Base-by-base conservation (phyloP, 345 rosid genomes). In the Eucalyptus marginata region DNA sequence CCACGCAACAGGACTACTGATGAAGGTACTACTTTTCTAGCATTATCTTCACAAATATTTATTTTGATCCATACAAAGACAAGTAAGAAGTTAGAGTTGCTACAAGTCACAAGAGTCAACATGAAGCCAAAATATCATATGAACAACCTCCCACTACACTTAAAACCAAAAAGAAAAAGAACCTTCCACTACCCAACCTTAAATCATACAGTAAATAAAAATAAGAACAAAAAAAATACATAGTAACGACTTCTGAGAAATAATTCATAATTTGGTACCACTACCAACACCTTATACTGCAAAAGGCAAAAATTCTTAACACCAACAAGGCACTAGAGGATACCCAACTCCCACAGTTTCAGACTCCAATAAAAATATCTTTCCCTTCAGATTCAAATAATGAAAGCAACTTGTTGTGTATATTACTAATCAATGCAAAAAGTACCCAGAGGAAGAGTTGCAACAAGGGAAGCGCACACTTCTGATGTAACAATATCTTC, bases 391-490 rank as follows among this genome's bases (percentile, higher is more conserved):
- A 22, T 56, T 56, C 62, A 50, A 33, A 24, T 46, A 50, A 49
- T 20, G 18, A 83, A 83, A 83, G 86, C 29, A 56, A 50, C 51
- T 25, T 36, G 3, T 83, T 18, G 49, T 12, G 14, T 33, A 54
- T 43, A 44, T 9, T 4, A 33, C n/a, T 56, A 51, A 91, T 24
- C 51, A 76, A 92, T 52, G 62, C 87, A 87, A 52, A 52, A 64
- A 36, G 90, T 94, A 97, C 99, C 99, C 91, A 95, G 89, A 89
- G 98, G 96, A 91, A 97, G 98, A 56, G 98, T 94, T 88, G 98
- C 99, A 88, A 97, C 94, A 88, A 97, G 98, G n/a, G 98, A 98
- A 90, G 99, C 98, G 87, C 95, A 93, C 54, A 90, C 90, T 90
- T 96, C 99, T 31, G 98, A 92, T 40, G 95, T 93, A 68, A 96